Percentiles rank a stretch among this genome's conserved stretches.
Conservation (phyloP, 305 asterid species). For the Solanum aculeatissimum region DNA sequence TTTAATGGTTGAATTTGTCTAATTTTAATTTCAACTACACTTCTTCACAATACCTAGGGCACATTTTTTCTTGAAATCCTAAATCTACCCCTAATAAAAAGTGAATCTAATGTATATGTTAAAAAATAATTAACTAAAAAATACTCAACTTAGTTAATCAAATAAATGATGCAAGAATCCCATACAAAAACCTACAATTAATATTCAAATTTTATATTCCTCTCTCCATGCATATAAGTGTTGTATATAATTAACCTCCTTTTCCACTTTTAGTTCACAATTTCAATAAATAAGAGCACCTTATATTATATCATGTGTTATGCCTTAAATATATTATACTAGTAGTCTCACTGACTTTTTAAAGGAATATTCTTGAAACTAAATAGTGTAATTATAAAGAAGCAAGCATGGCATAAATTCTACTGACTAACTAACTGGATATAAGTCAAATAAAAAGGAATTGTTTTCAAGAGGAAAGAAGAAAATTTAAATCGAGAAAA, state of each 20-base stretch:
- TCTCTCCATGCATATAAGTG: background rate
- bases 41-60: background rate
- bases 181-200: background rate
- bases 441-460: background rate
- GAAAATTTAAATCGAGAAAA: background rate
- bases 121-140: no score
- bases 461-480: background rate
- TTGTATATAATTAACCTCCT: background rate
- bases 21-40: background rate
- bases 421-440: background rate
- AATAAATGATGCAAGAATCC: no score
- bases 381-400: background rate
- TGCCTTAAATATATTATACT: background rate
- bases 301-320: background rate
- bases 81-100: no score
- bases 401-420: background rate
- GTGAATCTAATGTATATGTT: no score
- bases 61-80: no score
- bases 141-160: no score
- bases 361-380: background rate
- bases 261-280: background rate
- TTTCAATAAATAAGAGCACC: background rate
- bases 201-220: background rate
- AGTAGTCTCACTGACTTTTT: background rate
- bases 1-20: background rate